Evolutionary conservation across 495 filamentous ascomycete species (phyloP), one percentile per base, ranked within the genome.

Genomic region (Penicillium malachiteum): DNA sequence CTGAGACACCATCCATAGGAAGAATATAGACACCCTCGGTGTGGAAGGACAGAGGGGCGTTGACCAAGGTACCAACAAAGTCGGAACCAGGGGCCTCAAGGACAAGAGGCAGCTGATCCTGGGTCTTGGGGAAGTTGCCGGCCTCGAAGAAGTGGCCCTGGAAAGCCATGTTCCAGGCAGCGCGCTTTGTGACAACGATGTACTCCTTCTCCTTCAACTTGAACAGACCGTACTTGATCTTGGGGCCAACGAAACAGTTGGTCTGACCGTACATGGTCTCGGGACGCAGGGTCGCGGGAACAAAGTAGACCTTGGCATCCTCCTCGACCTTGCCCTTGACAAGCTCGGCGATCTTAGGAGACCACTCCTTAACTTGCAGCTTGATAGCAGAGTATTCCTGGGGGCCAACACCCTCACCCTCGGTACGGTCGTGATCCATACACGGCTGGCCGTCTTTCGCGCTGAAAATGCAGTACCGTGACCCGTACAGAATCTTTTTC

Each of bases 211-310:
- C 86, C 11, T 84, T 82, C 45, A 89, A 82, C 76, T 89, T 88
- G 81, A 88, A 97, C 57, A 98, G 73, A 49, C 92, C 91, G 64
- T 98, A 97, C n/a, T 75, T 84, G 62, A 96, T 87, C 70, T 87
- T 90, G 2, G 94, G 92, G 30, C 91, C 89, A 47, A 98, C 91
- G 64, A 98, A 98, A 71, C 92, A 96, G 76, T 91, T 94, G 1
- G 85, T 92, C 71, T 98, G 94, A 26, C 94, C 94, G 64, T 97
- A 97, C 93, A 98, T 97, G 14, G 94, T 98, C 77, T 98, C 94
- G 16, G 94, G 90, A 60, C 94, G 83, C 54, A 98, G 80, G 54
- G 94, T 97, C 18, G 94, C 94, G 3, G 94, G 88, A 38, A 96
- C 84, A 59, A 98, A 88, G 71, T 86, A 96, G 26, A 97, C 88